Percentiles rank a stretch among this genome's conserved stretches.
These are phyloP conservation scores for Passalora sequoiae DNA, from an alignment of 2,329 filamentous ascomycete genomes.

Conservation along the genomic window DNA sequence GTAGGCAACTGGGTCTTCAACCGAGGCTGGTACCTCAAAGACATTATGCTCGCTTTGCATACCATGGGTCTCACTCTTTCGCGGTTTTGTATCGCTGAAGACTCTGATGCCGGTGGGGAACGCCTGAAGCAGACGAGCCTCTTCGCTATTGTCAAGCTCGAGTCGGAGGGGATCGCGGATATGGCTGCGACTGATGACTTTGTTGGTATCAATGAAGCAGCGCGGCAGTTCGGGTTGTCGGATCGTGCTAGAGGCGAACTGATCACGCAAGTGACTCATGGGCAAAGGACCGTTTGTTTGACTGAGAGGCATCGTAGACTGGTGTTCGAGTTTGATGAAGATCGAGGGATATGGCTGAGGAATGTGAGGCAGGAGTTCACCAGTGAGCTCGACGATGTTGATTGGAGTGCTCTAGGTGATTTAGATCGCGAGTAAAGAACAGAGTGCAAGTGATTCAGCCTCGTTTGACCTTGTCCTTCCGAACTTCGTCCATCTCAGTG, in stretches of 20 bases:
- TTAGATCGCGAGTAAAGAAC: neutral
- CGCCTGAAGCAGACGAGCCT: constrained; percentile 11
- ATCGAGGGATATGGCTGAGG: constrained; percentile 3
- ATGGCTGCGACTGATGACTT: constrained; percentile 2
- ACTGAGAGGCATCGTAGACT: constrained; percentile 8
- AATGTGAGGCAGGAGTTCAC: constrained; percentile 6
- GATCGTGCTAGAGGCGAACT: constrained; percentile 2
- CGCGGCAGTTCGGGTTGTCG: constrained; percentile 7
- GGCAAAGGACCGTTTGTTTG: constrained; percentile 9
- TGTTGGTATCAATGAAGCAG: constrained; percentile 5
- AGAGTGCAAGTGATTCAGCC: neutral
- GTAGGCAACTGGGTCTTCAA: constrained; percentile 17
- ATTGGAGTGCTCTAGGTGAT: constrained; percentile 4
- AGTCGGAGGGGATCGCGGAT: neutral
- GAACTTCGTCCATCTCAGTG: neutral
- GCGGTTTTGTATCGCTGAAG: constrained; percentile 10
- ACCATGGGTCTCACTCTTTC: constrained; percentile 15
- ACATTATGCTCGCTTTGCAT: constrained; percentile 18
- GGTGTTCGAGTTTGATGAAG: constrained; percentile 10
- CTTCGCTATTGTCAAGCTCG: constrained; percentile 13
- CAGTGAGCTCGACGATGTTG: constrained; percentile 6
- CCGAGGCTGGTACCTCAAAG: constrained; percentile 19
- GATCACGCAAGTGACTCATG: constrained; percentile 4
- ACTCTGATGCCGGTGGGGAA: neutral
- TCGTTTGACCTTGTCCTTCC: neutral